Evolutionary conservation across 257 asterid species (phyloP).

Genomic region (Petunia secreta): DNA sequence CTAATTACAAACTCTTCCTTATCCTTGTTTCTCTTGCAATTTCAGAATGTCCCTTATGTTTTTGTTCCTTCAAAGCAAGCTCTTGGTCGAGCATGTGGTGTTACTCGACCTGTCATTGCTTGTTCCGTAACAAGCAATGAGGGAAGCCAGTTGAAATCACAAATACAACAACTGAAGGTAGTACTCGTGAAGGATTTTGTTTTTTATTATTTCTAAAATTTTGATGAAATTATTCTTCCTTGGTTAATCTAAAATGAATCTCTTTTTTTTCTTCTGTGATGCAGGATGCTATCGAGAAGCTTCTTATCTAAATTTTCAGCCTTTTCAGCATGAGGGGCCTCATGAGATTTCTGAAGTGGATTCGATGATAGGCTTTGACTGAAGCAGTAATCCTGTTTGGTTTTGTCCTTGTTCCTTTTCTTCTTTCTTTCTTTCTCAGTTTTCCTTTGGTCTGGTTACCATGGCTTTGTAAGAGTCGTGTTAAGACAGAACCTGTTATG

Average conservation of each 20-base stretch:
- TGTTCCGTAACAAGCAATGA: constrained; percentile 82
- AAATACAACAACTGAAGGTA: constrained; percentile 76
- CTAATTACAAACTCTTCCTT: neutral
- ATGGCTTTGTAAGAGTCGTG: neutral
- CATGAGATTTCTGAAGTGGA: neutral
- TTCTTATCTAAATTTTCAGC: constrained; percentile 31
- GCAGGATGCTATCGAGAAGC: constrained; percentile 45
- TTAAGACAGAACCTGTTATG: neutral
- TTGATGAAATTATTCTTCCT: neutral
- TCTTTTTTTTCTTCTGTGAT: neutral
- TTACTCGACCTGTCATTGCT: constrained; percentile 78
- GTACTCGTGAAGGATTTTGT: neutral
- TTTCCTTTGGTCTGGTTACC: neutral
- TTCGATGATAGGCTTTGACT: constrained; percentile 32
- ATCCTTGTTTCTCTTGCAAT: neutral
- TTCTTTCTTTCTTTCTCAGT: neutral
- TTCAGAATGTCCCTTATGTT: constrained; percentile 70
- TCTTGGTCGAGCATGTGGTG: constrained; percentile 83
- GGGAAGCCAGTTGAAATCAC: constrained; percentile 81
- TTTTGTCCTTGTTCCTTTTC: neutral
- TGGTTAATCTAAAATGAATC: neutral
- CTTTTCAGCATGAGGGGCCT: constrained; percentile 39
- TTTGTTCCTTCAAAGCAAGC: constrained; percentile 82
- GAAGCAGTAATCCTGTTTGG: constrained; percentile 7
- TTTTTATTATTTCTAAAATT: neutral